phyloP scores from a whole-genome alignment of 345 rosid species.

The Ceriops tagal region DNA sequence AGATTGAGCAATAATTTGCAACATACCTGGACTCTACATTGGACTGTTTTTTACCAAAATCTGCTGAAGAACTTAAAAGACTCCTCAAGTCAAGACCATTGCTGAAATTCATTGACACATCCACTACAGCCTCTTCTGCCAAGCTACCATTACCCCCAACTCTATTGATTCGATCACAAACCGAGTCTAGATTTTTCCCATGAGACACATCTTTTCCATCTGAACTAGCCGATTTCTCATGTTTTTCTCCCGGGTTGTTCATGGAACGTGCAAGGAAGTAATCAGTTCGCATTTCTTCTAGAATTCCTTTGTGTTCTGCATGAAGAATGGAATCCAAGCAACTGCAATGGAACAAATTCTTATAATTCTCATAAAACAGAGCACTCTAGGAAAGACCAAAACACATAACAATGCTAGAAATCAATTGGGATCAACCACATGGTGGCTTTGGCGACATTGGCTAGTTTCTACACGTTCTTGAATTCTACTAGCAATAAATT shows the following conservation, averaged over 20 bases:
- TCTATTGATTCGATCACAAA: slow-evolving; percentile 19
- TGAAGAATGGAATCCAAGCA: slow-evolving; percentile 82
- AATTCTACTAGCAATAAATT: too few relatives aligned
- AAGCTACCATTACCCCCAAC: slow-evolving; percentile 20
- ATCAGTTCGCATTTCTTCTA: slow-evolving; percentile 78
- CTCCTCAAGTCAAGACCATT: slow-evolving; percentile 47
- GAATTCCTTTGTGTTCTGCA: slow-evolving; percentile 74
- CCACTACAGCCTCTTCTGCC: slow-evolving; percentile 18
- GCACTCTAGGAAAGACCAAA: not conserved
- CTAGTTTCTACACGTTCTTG: too few relatives aligned
- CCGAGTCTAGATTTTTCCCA: slow-evolving; percentile 21
- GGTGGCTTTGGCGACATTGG: too few relatives aligned
- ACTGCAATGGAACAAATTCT: slow-evolving; percentile 35
- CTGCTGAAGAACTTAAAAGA: slow-evolving; percentile 43
- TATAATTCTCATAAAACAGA: not conserved
- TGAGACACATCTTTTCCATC: slow-evolving; percentile 21
- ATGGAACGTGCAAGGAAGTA: slow-evolving; percentile 42
- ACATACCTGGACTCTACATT: slow-evolving; percentile 41
- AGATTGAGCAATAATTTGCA: not conserved
- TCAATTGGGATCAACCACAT: too few relatives aligned
- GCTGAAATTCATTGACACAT: slow-evolving; percentile 34
- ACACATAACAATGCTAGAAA: not conserved
- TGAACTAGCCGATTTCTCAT: slow-evolving; percentile 13
- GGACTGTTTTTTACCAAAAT: slow-evolving; percentile 32
- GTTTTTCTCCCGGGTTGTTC: slow-evolving; percentile 23